Evolutionary conservation across 1,284 basidiomycete species (phyloP), one percentile per base, ranked within the genome.

Genomic region (Tilletiopsis washingtonensis): DNA sequence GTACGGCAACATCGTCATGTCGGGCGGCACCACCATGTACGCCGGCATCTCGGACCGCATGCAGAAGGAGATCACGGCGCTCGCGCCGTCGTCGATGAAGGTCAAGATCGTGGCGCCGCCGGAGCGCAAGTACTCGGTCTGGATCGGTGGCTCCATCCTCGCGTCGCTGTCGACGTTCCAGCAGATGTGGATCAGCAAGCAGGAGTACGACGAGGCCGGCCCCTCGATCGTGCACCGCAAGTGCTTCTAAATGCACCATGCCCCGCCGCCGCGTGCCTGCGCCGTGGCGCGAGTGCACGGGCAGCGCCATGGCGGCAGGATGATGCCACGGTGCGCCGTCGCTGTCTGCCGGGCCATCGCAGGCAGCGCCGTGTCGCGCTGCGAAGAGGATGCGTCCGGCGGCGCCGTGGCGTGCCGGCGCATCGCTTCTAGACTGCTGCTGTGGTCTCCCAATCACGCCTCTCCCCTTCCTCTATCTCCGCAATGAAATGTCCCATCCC

Each of bases 111-210:
- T 73, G 17, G 71, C 67, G 40, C 68, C 68, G 20, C 71, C 67
- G 43, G 67, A 67, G 67, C 56, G 70, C 38, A 73, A 73, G 64
- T 73, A 73, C 65, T 88, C 87, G 49, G 91, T 94, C 77, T 97
- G 91, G 91, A 97, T 97, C 73, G 91, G 93, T 82, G 91, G 93
- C 70, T 94, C 90, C 59, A 97, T 97, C 76, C 80, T 96, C 59
- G 89, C 90, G 34, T 94, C 91, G 52, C 83, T 96, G 52, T 86
- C 84, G 66, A 96, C 91, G 61, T 96, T 96, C 89, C 91, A 94
- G 81, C 79, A 80, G 75, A 76, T 88, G 70, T 89, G 87, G 88
- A 85, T 84, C 80, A 86, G 86, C 59, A 91, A 91, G 80, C 86
- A 90, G 59, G 70, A 73, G 67, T 73, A 73, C 69, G 70, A 73